Conservation (phyloP, 768 basidiomycete genomes). For the Royoungia palumana region DNA sequence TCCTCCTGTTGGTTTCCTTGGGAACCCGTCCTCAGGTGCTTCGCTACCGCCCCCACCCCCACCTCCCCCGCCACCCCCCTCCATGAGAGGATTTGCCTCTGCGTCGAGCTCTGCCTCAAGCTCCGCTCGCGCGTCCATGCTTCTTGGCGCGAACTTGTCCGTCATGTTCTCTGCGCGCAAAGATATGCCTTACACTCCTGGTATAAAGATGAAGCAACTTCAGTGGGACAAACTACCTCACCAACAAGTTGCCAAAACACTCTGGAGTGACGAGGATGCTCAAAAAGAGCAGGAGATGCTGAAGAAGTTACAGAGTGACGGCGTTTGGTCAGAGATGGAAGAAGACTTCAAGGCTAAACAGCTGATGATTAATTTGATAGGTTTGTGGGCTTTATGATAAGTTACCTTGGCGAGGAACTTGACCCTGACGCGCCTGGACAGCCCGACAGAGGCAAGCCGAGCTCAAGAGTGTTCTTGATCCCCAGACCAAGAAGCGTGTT, state of each 20-base stretch:
- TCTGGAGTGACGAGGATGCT: conserved; percentile 71
- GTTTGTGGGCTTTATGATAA: conserved; percentile 37
- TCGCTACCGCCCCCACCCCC: conserved; percentile 32
- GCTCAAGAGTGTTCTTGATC: conserved; percentile 85
- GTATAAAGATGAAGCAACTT: conserved; percentile 93
- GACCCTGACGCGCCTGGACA: conserved; percentile 28
- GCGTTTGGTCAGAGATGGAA: conserved; percentile 95
- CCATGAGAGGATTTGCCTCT: conserved; percentile 30
- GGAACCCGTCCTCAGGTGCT: conserved; percentile 24
- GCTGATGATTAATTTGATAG: conserved; percentile 85
- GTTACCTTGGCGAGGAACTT: background rate
- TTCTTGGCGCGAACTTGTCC: conserved; percentile 56
- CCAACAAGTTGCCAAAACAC: conserved; percentile 76
- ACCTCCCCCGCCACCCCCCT: conserved; percentile 35
- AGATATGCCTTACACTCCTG: conserved; percentile 79
- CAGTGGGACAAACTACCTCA: conserved; percentile 99
- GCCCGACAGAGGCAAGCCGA: conserved; percentile 85
- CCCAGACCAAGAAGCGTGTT: conserved; percentile 89
- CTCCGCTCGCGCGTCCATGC: conserved; percentile 58
- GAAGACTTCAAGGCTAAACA: conserved; percentile 98
- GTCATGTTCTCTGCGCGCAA: conserved; percentile 66
- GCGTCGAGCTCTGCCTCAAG: conserved; percentile 36
- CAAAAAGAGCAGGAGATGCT: conserved; percentile 78
- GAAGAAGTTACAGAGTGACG: conserved; percentile 75
- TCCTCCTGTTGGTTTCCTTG: conserved; percentile 34